These are phyloP conservation scores for Dujonia santamariae DNA, from an alignment of 1,139 yeast species.

Conservation along the genomic window DNA sequence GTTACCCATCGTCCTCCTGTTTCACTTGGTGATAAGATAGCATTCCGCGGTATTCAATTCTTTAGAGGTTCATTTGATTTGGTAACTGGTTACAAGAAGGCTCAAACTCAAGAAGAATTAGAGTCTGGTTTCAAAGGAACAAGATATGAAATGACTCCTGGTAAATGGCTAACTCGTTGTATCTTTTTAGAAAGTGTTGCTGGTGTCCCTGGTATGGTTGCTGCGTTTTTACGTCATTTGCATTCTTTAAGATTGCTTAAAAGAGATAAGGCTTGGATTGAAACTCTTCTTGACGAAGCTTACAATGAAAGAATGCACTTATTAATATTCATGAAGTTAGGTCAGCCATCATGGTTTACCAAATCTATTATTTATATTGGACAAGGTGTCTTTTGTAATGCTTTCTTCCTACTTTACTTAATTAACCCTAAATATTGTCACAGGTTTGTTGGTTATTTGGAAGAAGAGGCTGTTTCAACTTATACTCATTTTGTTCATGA, in stretches of 20 bases:
- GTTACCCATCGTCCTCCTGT: slow-evolving; percentile 54
- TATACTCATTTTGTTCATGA: slow-evolving; percentile 59
- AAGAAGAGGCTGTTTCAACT: slow-evolving; percentile 76
- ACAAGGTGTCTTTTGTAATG: slow-evolving; percentile 70
- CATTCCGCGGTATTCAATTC: slow-evolving; percentile 42
- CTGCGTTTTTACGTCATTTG: slow-evolving; percentile 65
- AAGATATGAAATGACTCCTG: slow-evolving; percentile 55
- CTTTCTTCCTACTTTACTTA: slow-evolving; percentile 61
- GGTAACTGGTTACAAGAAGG: slow-evolving; percentile 64
- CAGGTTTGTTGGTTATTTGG: slow-evolving; percentile 74
- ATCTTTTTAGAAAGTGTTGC: slow-evolving; percentile 73
- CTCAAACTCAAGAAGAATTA: slow-evolving; percentile 29
- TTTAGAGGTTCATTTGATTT: slow-evolving; percentile 56
- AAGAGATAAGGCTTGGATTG: slow-evolving; percentile 76
- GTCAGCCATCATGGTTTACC: slow-evolving; percentile 63
- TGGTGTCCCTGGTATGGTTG: slow-evolving; percentile 79
- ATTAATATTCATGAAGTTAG: slow-evolving; percentile 64
- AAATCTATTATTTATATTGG: slow-evolving; percentile 56
- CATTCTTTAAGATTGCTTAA: slow-evolving; percentile 57
- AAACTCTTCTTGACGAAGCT: slow-evolving; percentile 72
- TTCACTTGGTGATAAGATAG: slow-evolving; percentile 50
- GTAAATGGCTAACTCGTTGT: slow-evolving; percentile 66
- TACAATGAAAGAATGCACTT: slow-evolving; percentile 80
- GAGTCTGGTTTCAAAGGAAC: slow-evolving; percentile 41
- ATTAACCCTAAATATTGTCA: slow-evolving; percentile 65